Evolutionary conservation across 2,329 filamentous ascomycete species (phyloP), one percentile per base, ranked within the genome.

Genomic region (Aspergillus pseudoglaucus): DNA sequence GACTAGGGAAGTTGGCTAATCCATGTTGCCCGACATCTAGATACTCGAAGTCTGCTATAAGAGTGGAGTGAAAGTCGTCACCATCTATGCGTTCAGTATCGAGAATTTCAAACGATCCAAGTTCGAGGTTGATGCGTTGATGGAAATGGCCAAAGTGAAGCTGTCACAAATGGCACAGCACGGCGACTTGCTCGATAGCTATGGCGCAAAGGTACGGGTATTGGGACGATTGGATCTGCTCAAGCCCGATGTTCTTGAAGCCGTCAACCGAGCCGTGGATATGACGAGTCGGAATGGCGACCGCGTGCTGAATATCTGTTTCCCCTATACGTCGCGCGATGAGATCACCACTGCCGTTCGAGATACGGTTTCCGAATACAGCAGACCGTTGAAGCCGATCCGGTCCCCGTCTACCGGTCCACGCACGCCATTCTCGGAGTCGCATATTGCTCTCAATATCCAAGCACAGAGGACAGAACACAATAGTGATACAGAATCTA

Each of bases 21-120:
- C 32, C 15, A n/a, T 10, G 25, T 32, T 32, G 14, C 14, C 4
- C 17, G 41, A 8, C 17, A 43, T 30, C 32, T 58, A 88, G 86
- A 89, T 97, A 46, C 83, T 98, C 50, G 93, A 98, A 70, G 88
- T 98, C 47, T 97, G 93, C 78, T 98, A 97, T 77, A 96, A 95
- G 67, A 90, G 87, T 50, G 93, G 93, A 47, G 91, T 98, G 53
- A 91, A 93, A 68, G 89, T 95, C 7, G 91, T 98, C 35, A 97
- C 93, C 3, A 90, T 98, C 54, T 98, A 97, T 68, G 93, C 93
- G 14, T 98, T 98, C 72, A 95, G 89, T 64, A 96, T 98, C 62
- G 93, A 98, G 71, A 98, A 98, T 74, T 98, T 95, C 75, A 95
- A 97, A 68, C 84, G 93, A 5, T 91, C 90, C 18, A 90, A 93